Conservation (phyloP, 148 eudicot genomes). For the Vaccinium darrowii region DNA sequence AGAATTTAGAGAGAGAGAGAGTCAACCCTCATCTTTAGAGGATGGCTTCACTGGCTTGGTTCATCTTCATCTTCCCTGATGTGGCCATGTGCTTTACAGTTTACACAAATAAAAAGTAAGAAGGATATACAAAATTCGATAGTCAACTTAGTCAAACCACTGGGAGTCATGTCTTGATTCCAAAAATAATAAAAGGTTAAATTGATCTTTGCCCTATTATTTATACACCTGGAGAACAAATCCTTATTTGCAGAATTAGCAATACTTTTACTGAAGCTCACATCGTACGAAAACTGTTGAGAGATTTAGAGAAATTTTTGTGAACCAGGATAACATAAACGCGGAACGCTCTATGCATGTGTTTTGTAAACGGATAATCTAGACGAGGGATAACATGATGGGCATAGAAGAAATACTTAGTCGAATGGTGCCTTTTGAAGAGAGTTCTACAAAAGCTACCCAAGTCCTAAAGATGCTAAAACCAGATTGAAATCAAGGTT, state of each 20-base stretch:
- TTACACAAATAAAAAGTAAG: not conserved
- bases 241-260: not conserved
- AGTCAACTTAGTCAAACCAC: not conserved
- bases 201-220: not conserved
- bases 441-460: not conserved
- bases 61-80: not conserved
- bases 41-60: not conserved
- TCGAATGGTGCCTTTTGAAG: not conserved
- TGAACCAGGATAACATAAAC: not conserved
- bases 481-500: not conserved
- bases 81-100: not conserved
- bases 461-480: not conserved
- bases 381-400: not conserved
- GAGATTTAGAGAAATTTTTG: not conserved
- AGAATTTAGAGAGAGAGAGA: not conserved
- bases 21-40: not conserved
- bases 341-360: not conserved
- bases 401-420: not conserved
- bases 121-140: not conserved
- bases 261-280: not conserved
- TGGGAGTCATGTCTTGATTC: not conserved
- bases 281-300: too few relatives aligned
- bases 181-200: not conserved
- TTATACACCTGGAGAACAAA: not conserved
- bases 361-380: not conserved